phyloP scores from a whole-genome alignment of 1,284 basidiomycete species.

The Austroboletus novae-zelandiae region DNA sequence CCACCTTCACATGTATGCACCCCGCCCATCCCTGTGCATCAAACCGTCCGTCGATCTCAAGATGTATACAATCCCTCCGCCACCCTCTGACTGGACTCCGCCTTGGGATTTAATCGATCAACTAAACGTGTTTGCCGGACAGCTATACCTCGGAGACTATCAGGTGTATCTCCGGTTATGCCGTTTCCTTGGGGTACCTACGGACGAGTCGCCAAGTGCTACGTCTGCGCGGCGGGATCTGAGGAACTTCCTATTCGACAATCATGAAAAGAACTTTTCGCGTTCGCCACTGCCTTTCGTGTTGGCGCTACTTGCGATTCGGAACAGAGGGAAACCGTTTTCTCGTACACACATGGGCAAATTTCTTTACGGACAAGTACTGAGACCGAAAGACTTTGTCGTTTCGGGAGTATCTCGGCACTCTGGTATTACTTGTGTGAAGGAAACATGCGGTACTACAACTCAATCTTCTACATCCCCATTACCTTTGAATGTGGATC shows the following conservation, averaged over 20 bases:
- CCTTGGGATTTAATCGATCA: constrained; percentile 2
- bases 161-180: constrained; percentile 22
- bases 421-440: too few species aligned
- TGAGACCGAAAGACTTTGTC: constrained; percentile 1
- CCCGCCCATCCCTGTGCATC: constrained; percentile 35
- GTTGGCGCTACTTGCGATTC: background rate
- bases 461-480: too few species aligned
- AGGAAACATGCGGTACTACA: too few species aligned
- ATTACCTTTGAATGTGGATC: too few species aligned
- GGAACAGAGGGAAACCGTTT: too few species aligned
- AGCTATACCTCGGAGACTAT: constrained; percentile 11
- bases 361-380: background rate
- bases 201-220: background rate
- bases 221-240: background rate
- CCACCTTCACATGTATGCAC: constrained; percentile 41
- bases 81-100: background rate
- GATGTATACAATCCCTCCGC: constrained; percentile 33
- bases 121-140: constrained; percentile 38
- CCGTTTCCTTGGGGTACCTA: background rate
- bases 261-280: background rate
- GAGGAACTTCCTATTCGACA: background rate
- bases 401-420: too few species aligned
- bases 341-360: background rate
- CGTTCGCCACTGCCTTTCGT: background rate
- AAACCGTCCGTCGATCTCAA: constrained; percentile 37